Evolutionary conservation across 306 rosid species (phyloP).

Genomic region (Neltuma alba): DNA sequence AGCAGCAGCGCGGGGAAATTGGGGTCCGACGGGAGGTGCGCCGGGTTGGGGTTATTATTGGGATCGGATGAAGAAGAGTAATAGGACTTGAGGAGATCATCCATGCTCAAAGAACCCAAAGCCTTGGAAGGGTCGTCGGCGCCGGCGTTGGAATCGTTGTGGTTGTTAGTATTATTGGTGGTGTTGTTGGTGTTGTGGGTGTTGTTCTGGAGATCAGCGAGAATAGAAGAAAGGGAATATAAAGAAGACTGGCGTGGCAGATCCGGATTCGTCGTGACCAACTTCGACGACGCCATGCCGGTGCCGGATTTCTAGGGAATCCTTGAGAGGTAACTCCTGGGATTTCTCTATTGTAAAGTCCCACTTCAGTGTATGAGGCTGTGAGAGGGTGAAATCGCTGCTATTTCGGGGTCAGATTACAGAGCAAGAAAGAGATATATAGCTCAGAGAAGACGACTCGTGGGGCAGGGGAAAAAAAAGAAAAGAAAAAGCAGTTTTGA

Average conservation of each 20-base stretch:
- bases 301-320: slow-evolving; percentile 42
- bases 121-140: slow-evolving; percentile 30
- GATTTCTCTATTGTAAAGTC: not conserved
- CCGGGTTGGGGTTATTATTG: not conserved
- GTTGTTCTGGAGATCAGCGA: slow-evolving; percentile 57
- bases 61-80: slow-evolving; percentile 41
- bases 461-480: too few species aligned
- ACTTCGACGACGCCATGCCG: slow-evolving; percentile 70
- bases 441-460: not conserved
- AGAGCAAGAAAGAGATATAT: not conserved
- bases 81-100: slow-evolving; percentile 61
- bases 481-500: not conserved
- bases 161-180: not conserved
- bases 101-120: slow-evolving; percentile 58
- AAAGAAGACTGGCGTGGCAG: slow-evolving; percentile 68
- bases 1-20: slow-evolving; percentile 11
- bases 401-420: not conserved
- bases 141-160: not conserved
- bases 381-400: not conserved
- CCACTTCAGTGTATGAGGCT: not conserved
- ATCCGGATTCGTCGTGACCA: slow-evolving; percentile 67
- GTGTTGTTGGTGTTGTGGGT: not conserved
- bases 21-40: slow-evolving; percentile 10
- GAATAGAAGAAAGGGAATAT: slow-evolving; percentile 61
- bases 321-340: not conserved